A percentile compares a stretch with the other conserved stretches of the same genome.
phyloP scores from a whole-genome alignment of 2,329 filamentous ascomycete species.

The Cytospora paraplurivora region DNA sequence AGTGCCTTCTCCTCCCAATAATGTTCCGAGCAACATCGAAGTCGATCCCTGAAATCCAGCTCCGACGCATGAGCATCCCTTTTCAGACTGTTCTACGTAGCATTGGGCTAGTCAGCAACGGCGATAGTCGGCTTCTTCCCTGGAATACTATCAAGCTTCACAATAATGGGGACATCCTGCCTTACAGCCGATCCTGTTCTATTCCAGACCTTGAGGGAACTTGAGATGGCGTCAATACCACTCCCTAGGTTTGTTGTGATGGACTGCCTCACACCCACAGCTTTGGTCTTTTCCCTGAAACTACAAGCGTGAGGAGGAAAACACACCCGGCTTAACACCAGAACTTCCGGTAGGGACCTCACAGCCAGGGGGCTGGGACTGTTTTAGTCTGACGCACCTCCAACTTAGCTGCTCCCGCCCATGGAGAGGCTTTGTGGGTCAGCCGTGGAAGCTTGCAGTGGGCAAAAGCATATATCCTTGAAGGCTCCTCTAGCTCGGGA shows the following conservation, averaged over 20 bases:
- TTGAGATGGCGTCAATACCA: not conserved
- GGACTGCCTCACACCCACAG: not conserved
- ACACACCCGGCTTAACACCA: not conserved
- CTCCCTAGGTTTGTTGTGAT: not conserved
- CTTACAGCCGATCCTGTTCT: not conserved
- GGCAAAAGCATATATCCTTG: conserved; percentile 16
- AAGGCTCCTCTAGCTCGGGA: conserved; percentile 13
- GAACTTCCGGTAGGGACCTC: not conserved
- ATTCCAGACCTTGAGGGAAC: not conserved
- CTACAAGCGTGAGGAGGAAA: not conserved
- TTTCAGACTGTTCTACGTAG: conserved; percentile 8
- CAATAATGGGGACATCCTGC: not conserved
- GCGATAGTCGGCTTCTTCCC: not conserved
- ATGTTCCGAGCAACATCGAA: not conserved
- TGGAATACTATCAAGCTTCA: not conserved
- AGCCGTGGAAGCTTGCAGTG: not conserved
- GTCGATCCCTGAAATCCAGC: not conserved
- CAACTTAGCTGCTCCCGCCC: conserved; percentile 15
- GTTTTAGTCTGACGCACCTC: conserved; percentile 22
- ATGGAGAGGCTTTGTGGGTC: conserved; percentile 16
- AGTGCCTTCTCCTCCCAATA: not conserved
- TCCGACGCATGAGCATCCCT: not conserved
- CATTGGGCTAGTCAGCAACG: conserved; percentile 1
- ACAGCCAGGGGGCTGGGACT: conserved; percentile 11
- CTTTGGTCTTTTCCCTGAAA: not conserved